Evolutionary conservation across 176 grass and related monocot species (phyloP).

Genomic region (Carex littledalei): DNA sequence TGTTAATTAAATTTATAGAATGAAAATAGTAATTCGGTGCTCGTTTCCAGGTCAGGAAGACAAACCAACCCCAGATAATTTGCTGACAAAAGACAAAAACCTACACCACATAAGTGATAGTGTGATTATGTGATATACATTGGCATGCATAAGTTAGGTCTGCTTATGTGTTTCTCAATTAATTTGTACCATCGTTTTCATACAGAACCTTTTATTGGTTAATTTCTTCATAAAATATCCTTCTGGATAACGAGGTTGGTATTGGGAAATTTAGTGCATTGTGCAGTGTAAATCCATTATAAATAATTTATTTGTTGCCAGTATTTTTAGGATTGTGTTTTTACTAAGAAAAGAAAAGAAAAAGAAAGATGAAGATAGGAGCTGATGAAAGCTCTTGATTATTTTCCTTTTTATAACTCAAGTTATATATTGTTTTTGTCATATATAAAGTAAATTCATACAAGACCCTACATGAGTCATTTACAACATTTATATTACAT

Average conservation of each 20-base stretch:
- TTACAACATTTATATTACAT: too few species aligned
- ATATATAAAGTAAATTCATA: too few species aligned
- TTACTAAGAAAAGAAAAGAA: background rate
- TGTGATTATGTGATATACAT: background rate
- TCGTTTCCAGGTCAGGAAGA: background rate
- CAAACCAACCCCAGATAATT: background rate
- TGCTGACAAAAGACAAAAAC: background rate
- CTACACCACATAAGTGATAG: conserved; percentile 9
- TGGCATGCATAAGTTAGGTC: conserved; percentile 1
- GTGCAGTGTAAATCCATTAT: conserved; percentile 18
- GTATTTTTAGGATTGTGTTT: background rate
- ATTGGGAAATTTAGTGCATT: background rate
- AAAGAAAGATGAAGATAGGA: background rate
- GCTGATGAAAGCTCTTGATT: background rate
- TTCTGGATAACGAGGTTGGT: background rate
- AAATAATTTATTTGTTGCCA: background rate
- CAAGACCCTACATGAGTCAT: too few species aligned
- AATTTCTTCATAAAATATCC: background rate
- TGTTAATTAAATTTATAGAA: background rate
- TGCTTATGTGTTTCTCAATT: background rate
- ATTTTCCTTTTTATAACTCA: too few species aligned
- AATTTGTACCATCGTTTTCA: background rate
- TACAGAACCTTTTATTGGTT: conserved; percentile 5
- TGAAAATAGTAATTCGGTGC: background rate
- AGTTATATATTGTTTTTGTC: too few species aligned